A percentile compares a stretch with the other conserved stretches of the same genome.
phyloP scores from a whole-genome alignment of 2,329 filamentous ascomycete species.

The Emydomyces testavorans region DNA sequence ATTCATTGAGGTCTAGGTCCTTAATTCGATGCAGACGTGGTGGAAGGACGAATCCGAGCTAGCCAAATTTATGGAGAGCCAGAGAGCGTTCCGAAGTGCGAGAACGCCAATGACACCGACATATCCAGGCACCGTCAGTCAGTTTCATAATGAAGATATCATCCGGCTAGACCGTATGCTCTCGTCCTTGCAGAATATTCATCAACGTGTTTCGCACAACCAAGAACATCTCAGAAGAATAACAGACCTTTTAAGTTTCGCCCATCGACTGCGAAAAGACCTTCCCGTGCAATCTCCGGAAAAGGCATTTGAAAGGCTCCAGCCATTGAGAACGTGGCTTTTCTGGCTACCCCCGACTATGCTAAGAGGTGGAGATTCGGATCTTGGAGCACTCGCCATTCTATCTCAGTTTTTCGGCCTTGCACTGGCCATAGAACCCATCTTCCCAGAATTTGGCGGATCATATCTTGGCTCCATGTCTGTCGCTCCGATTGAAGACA shows the following conservation, averaged over 20 bases:
- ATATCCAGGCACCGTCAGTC: conserved; percentile 20
- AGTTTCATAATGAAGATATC: conserved; percentile 52
- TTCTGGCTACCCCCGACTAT: conserved; percentile 89
- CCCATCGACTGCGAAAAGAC: conserved; percentile 60
- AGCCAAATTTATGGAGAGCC: conserved; percentile 33
- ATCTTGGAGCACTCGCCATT: conserved; percentile 66
- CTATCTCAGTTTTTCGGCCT: conserved; percentile 87
- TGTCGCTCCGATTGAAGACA: conserved; percentile 72
- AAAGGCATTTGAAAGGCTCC: conserved; percentile 81
- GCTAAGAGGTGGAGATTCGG: conserved; percentile 62
- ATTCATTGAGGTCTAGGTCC: conserved; percentile 47
- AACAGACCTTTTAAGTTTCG: conserved; percentile 58
- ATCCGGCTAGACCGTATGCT: conserved; percentile 56
- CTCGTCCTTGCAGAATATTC: conserved; percentile 46
- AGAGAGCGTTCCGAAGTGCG: conserved; percentile 29
- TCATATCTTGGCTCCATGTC: conserved; percentile 77
- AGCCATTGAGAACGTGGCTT: conserved; percentile 79
- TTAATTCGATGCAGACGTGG: conserved; percentile 79
- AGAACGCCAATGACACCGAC: conserved; percentile 27
- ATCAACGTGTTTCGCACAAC: conserved; percentile 55
- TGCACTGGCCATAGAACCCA: conserved; percentile 73
- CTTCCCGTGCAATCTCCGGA: conserved; percentile 59
- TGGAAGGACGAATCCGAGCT: conserved; percentile 70
- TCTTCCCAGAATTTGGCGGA: conserved; percentile 83
- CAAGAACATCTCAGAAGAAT: conserved; percentile 59